phyloP scores from a whole-genome alignment of 225 moss, liverwort and hornwort species.

The Neckera pumila region DNA sequence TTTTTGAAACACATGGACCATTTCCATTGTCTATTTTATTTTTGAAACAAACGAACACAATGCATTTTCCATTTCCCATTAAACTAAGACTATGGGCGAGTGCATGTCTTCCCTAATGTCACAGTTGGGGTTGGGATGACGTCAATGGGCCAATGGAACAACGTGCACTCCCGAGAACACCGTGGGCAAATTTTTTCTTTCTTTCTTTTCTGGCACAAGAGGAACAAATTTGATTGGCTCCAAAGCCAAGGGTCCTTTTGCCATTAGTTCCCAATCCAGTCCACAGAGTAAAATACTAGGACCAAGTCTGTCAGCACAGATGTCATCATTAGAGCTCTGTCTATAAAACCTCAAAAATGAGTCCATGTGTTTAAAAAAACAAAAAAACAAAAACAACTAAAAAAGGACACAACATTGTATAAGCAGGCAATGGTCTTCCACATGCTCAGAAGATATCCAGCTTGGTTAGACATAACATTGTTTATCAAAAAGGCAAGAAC shows the following conservation, averaged over 20 bases:
- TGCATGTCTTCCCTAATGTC: background rate
- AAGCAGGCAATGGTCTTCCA: background rate
- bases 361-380: too few relatives aligned
- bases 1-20: too few relatives aligned
- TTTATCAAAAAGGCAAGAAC: rapidly evolving
- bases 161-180: background rate
- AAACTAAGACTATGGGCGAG: background rate
- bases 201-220: background rate
- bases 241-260: background rate
- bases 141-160: background rate
- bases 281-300: background rate
- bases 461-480: background rate
- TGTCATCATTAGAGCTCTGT: background rate
- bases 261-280: background rate
- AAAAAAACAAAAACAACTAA: too few relatives aligned
- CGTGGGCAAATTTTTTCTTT: background rate
- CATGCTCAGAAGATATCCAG: background rate
- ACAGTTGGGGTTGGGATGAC: background rate
- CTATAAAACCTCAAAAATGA: background rate
- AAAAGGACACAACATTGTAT: background rate
- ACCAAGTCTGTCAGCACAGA: background rate
- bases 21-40: too few relatives aligned
- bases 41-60: too few relatives aligned
- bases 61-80: background rate
- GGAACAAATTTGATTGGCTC: background rate